These are phyloP conservation scores for Apostasia ramifera DNA, from an alignment of 106 monocot species.

Conservation along the genomic window DNA sequence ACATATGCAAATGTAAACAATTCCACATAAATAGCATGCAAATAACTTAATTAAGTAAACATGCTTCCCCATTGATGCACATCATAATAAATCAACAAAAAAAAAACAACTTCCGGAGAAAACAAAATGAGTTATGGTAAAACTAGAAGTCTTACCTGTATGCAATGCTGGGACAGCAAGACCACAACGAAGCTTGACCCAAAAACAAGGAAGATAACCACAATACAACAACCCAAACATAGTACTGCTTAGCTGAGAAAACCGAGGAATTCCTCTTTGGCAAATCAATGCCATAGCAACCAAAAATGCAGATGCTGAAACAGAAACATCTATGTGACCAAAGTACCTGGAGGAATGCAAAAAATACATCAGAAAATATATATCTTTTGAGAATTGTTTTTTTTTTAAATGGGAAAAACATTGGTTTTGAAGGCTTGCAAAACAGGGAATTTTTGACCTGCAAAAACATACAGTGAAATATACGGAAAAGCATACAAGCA, in stretches of 20 bases:
- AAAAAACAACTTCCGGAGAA: no score
- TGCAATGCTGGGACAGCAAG: slow-evolving; percentile 75
- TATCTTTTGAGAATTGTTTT: neutral
- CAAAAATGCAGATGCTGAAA: slow-evolving; percentile 77
- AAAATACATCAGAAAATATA: slow-evolving; percentile 7
- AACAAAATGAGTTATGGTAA: neutral
- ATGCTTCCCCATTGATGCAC: no score
- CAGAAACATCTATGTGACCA: slow-evolving; percentile 86
- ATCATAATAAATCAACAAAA: no score
- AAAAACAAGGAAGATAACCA: slow-evolving; percentile 95
- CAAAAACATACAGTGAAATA: neutral
- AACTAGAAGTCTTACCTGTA: slow-evolving; percentile 47
- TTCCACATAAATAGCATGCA: no score
- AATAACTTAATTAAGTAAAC: no score
- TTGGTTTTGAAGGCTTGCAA: neutral
- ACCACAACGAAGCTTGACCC: slow-evolving; percentile 92
- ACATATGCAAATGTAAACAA: no score
- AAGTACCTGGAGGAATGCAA: slow-evolving; percentile 56
- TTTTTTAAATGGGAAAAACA: neutral
- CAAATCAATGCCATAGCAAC: slow-evolving; percentile 76
- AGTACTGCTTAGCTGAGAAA: slow-evolving; percentile 89
- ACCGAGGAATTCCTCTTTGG: slow-evolving; percentile 91
- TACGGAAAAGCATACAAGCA: neutral
- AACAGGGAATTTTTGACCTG: neutral
- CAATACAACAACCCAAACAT: slow-evolving; percentile 97